Evolutionary conservation across 768 basidiomycete species (phyloP).

Genomic region (Podaxis sp.): DNA sequence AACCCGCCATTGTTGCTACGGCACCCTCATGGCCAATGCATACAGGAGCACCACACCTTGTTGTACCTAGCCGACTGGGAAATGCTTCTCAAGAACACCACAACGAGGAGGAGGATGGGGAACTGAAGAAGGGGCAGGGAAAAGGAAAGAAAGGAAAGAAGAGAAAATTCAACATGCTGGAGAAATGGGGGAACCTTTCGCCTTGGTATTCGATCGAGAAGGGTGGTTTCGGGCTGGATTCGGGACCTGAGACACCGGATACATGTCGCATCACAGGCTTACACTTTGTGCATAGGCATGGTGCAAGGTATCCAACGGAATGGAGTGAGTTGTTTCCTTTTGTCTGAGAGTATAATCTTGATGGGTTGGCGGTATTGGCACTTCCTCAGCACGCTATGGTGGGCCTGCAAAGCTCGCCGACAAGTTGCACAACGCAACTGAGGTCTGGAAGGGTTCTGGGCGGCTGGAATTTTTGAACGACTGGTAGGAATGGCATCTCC

Average conservation of each 20-base stretch:
- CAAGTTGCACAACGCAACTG: slow-evolving; percentile 51
- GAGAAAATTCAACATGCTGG: slow-evolving; percentile 60
- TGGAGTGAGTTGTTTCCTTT: slow-evolving; percentile 42
- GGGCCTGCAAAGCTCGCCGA: slow-evolving; percentile 54
- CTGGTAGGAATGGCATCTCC: slow-evolving; percentile 48
- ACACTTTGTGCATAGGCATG: slow-evolving; percentile 80
- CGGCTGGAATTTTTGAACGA: slow-evolving; percentile 72
- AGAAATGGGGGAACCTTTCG: slow-evolving; percentile 79
- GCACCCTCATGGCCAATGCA: slow-evolving; percentile 79
- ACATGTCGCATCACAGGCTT: slow-evolving; percentile 69
- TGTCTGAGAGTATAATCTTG: slow-evolving; percentile 3
- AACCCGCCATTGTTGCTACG: slow-evolving; percentile 66
- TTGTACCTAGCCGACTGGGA: slow-evolving; percentile 39
- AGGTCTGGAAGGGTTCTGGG: slow-evolving; percentile 61
- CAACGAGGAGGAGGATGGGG: slow-evolving; percentile 11
- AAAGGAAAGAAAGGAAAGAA: slow-evolving; percentile 20
- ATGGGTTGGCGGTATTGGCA: background rate
- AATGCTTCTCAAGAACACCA: slow-evolving; percentile 10
- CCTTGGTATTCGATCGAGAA: slow-evolving; percentile 79
- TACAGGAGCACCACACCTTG: slow-evolving; percentile 60
- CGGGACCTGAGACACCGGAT: slow-evolving; percentile 63
- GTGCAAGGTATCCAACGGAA: slow-evolving; percentile 67
- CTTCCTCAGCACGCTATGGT: slow-evolving; percentile 47
- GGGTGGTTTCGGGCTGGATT: slow-evolving; percentile 68
- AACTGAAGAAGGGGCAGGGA: slow-evolving; percentile 2